Evolutionary conservation across 495 filamentous ascomycete genomes (phyloP), one percentile per base, ranked within the genome.

Genomic region (Penicillium argentinense): DNA sequence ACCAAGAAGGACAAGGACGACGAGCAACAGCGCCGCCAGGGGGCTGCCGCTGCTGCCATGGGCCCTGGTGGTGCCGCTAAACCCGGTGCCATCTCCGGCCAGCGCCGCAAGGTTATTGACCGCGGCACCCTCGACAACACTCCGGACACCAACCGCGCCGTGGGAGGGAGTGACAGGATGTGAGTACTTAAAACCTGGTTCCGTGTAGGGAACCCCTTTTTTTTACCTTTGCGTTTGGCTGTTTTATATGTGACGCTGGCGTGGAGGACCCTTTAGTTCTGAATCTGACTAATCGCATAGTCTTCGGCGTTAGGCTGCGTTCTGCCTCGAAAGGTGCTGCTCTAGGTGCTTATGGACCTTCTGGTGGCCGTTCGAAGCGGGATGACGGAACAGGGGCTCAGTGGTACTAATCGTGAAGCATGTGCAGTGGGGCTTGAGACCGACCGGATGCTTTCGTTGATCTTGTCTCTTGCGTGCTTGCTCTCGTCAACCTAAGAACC

Each of bases 111-210:
- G 76, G 85, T 91, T 62, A 78, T 86, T 40, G 86, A 89, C 59
- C 84, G 85, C 62, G 80, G 78, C 59, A 68, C 71, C 56, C 80
- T 84, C 68, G 87, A 92, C 57, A 86, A 91, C 58, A 86, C 83
- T 68, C 84, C 86, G 60, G 88, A 93, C 66, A 86, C 87, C 73
- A 89, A 83, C 80, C 85, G 88, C 75, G 87, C 85, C 75, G 81
- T 92, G 67, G 88, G 87, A 72, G 87, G 87, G 67, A 93, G 88
- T 79, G 89, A 93, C 76, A 88, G 93, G 87, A 97, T 98, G 93
- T 98, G 89, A 96, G 93, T 95, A 80, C 80, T 26, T 55, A 80
- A 73, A 75, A 81, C 73, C 73, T 81, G 79, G 87, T 89, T 88
- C 87, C 87, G 89, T 85, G 88, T 91, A 93, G 92, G 89, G 84